A percentile compares a stretch with the other conserved stretches of the same genome.
phyloP scores from a whole-genome alignment of 1,284 basidiomycete species.

The Xerocomus tenax region DNA sequence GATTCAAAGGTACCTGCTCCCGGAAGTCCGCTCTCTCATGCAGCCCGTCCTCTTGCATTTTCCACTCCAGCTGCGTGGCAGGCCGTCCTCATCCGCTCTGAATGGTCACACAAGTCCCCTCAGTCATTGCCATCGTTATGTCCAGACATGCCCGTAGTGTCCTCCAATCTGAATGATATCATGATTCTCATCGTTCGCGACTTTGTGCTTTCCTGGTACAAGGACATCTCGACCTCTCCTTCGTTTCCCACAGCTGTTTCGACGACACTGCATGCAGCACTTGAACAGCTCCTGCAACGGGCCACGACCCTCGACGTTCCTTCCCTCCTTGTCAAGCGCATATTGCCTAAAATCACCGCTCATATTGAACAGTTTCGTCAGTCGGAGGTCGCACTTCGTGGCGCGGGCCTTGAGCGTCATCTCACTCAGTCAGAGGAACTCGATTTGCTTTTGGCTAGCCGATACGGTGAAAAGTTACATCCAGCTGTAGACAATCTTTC shows the following conservation, averaged over 20 bases:
- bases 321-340: conserved; percentile 69
- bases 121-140: conserved; percentile 55
- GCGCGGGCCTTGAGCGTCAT: conserved; percentile 65
- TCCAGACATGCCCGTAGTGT: conserved; percentile 56
- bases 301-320: conserved; percentile 63
- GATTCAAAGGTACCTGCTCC: conserved; percentile 37
- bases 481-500: conserved; percentile 78
- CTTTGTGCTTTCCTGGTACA: conserved; percentile 83
- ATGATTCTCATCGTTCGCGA: conserved; percentile 72
- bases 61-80: conserved; percentile 89
- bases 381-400: conserved; percentile 76
- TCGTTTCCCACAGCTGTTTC: conserved; percentile 85
- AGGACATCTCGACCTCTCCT: conserved; percentile 71
- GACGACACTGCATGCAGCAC: conserved; percentile 58
- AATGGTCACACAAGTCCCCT: conserved; percentile 69
- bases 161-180: conserved; percentile 64
- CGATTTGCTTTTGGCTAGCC: conserved; percentile 73
- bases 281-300: conserved; percentile 52
- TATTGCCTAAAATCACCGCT: conserved; percentile 78
- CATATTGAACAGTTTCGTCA: conserved; percentile 89
- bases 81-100: conserved; percentile 70
- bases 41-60: conserved; percentile 68
- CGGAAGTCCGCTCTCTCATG: conserved; percentile 37
- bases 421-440: conserved; percentile 81
- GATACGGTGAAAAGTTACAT: conserved; percentile 68